phyloP scores from a whole-genome alignment of 805 yeast genomes.

The Ogataea neopini region DNA sequence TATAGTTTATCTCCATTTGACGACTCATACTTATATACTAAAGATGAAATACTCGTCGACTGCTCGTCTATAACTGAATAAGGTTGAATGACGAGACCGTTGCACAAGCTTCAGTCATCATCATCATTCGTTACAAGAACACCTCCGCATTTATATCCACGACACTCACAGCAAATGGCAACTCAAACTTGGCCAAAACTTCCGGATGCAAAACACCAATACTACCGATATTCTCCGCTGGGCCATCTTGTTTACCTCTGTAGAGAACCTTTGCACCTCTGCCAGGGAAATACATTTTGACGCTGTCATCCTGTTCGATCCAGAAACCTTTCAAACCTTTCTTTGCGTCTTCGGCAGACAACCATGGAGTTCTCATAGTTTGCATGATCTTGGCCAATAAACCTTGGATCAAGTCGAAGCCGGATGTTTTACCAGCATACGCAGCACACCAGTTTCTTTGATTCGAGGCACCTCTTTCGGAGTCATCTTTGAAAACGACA shows the following conservation, averaged over 20 bases:
- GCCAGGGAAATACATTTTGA: slow-evolving; percentile 89
- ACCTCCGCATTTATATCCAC: slow-evolving; percentile 90
- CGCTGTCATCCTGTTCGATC: slow-evolving; percentile 69
- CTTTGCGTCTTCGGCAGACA: slow-evolving; percentile 46
- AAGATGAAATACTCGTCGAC: too few relatives aligned
- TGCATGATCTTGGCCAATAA: slow-evolving; percentile 93
- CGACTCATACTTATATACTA: too few relatives aligned
- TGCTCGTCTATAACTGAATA: too few relatives aligned
- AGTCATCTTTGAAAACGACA: slow-evolving; percentile 78
- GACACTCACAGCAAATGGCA: slow-evolving; percentile 89
- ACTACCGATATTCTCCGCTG: slow-evolving; percentile 66
- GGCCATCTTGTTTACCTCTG: slow-evolving; percentile 61
- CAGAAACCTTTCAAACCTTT: slow-evolving; percentile 76
- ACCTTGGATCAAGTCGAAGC: slow-evolving; percentile 94
- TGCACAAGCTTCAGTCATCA: not conserved
- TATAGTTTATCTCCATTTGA: not conserved
- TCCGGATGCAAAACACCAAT: slow-evolving; percentile 96
- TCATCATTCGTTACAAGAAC: slow-evolving; percentile 73
- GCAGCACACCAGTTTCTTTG: slow-evolving; percentile 95
- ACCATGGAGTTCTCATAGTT: slow-evolving; percentile 88
- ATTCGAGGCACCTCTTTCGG: slow-evolving; percentile 89
- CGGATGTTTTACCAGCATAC: slow-evolving; percentile 91
- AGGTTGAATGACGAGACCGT: too few relatives aligned
- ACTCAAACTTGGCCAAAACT: slow-evolving; percentile 81
- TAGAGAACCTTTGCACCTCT: slow-evolving; percentile 90